Evolutionary conservation across 2,329 filamentous ascomycete species (phyloP), one percentile per base, ranked within the genome.

Genomic region (Teratosphaeria zuluensis): DNA sequence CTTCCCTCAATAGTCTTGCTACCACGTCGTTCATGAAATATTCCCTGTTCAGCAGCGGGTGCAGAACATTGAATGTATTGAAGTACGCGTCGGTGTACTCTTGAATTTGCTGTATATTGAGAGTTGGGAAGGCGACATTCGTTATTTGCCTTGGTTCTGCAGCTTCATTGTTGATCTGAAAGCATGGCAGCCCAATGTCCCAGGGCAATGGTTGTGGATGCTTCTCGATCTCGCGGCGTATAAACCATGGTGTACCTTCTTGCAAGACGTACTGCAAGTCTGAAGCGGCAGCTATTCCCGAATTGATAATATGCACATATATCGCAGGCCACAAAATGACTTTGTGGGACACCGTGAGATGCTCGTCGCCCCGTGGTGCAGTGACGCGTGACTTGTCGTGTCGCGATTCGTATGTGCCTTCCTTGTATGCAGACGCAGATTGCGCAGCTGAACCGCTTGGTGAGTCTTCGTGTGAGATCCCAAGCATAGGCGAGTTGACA

Each of bases 11-110:
- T 2, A 84, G 74, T 5, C 74, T 69, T 1, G 73, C 69, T 8
- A 85, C 66, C 1, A 75, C 78, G 42, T 77, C 74, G 7, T 76
- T 73, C 61, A 77, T 72, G 67, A 85, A 86, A 24, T 70, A 72
- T 35, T 81, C 77, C n/a, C 80, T 75, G 61, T 84, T 81, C 65
- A 86, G 73, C 42, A 86, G 77, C 0, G 83, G 83, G 63, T 80
- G 80, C 14, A 84, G 66, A 12, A 82, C 74, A 65, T 85, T 85
- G 70, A 83, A 82, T 1, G 77, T 80, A 63, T 83, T 79, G 66
- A 86, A 86, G 65, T 82, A 86, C 0, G 77, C 75, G 54, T 79
- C 80, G 59, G 77, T 76, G 42, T 82, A 73, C 28, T 73, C 72
- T 59, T 78, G 75, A 70, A 84, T 79, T 2, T 73, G 73, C 5